Conservation (phyloP, 768 basidiomycete genomes). For the Serpula lacrymans region DNA sequence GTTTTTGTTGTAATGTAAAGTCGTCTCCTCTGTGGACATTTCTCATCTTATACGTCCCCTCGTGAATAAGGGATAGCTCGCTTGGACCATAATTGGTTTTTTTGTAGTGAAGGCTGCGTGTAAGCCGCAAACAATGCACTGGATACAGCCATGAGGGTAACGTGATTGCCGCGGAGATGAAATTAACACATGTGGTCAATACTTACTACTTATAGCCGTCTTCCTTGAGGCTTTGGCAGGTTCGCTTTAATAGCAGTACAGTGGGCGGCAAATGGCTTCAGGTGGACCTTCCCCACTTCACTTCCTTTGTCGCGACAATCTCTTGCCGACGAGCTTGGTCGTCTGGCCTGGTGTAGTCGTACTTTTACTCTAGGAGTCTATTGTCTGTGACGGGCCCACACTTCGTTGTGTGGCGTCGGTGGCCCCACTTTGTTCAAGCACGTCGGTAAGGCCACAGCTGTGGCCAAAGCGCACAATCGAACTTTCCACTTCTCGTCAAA, state of each 20-base stretch:
- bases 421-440: conserved; percentile 18
- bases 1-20: conserved; percentile 25
- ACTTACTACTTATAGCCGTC: conserved; percentile 12
- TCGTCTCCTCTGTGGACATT: conserved; percentile 8
- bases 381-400: conserved; percentile 6
- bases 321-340: conserved; percentile 10
- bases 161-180: conserved; percentile 7
- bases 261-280: neutral
- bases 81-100: no score
- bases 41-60: neutral
- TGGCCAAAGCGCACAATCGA: conserved; percentile 18
- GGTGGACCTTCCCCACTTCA: conserved; percentile 1
- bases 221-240: conserved; percentile 1
- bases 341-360: conserved; percentile 1
- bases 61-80: neutral
- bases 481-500: conserved; percentile 9
- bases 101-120: no score
- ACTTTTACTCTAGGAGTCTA: conserved; percentile 6
- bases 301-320: conserved; percentile 24
- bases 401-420: conserved; percentile 13
- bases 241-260: neutral
- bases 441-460: conserved; percentile 8
- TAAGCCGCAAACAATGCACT: no score
- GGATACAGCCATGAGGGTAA: no score
- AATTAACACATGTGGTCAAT: conserved; percentile 3